Base-by-base conservation (phyloP, 1,284 basidiomycete genomes). In the Ustilago bromivora region DNA sequence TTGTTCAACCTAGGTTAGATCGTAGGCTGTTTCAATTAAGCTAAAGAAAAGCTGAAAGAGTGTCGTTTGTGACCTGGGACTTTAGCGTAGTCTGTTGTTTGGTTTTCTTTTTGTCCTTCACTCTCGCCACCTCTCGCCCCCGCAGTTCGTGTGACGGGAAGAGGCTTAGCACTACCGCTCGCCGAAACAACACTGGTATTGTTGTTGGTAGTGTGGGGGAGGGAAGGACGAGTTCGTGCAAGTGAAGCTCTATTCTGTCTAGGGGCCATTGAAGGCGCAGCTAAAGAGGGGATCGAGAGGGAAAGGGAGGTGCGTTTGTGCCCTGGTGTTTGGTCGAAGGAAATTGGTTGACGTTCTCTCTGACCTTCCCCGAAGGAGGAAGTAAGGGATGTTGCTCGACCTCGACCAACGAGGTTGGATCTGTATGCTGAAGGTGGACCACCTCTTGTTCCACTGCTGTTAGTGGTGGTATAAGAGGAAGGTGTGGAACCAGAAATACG, bases 311-410 rank as follows among this genome's bases (percentile, higher is more conserved):
- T 28, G 9, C 80, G 71, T 59, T 79, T 80, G 57, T 83, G 81
- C 9, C 81, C 80, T 3, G 81, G 81, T 0, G 72, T 81, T 40
- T 38, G 19, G 15, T 58, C 62, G 52, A 66, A 81, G 55, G 79
- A 68, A 49, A 77, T 58, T 15, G 61, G 57, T 43, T 68, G 55
- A 13, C 61, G 35, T 19, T 41, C 49, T 54, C 23, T 38, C 35
- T 46, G 19, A 11, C n/a, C 7, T 46, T 28, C 19, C 31, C 23
- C 23, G 23, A 28, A 28, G 23, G 49, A 8, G 4, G 28, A 17
- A n/a, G 43, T 2, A 1, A 34, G 23, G 38, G 19, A 41, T 12
- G 3, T 31, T 5, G 55, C 13, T 3, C 54, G 54, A 23, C 23
- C 54, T 17, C 54, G 32, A 53, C 31, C 2, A 52, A 31, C 17